A percentile compares a stretch with the other conserved stretches of the same genome.
Evolutionary conservation across 805 yeast genomes (phyloP).

Genomic region (Kockiozyma suomiensis): DNA sequence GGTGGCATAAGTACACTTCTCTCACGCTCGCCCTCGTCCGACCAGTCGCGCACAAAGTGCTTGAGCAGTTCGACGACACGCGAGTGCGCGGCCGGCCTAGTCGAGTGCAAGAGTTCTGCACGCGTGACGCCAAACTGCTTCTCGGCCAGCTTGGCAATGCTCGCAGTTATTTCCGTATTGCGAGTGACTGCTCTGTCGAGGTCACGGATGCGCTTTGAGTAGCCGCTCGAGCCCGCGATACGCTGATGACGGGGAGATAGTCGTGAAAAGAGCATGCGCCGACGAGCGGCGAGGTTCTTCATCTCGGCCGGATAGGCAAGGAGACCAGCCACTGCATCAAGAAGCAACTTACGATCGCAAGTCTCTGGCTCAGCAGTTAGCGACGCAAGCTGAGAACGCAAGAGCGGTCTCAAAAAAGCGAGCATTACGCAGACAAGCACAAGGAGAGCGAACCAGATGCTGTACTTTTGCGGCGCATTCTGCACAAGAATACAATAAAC

Average conservation of each 20-base stretch:
- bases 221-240: constrained; percentile 55
- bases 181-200: constrained; percentile 52
- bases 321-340: constrained; percentile 36
- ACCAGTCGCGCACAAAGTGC: constrained; percentile 82
- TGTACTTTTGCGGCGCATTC: constrained; percentile 13
- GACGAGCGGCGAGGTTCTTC: constrained; percentile 29
- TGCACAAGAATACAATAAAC: constrained; percentile 14
- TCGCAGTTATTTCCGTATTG: constrained; percentile 54
- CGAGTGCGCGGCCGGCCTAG: constrained; percentile 35
- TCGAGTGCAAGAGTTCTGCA: constrained; percentile 51
- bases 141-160: constrained; percentile 49
- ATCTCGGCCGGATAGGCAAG: constrained; percentile 31
- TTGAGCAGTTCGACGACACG: constrained; percentile 54
- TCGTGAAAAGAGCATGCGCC: constrained; percentile 37
- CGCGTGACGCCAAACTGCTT: constrained; percentile 45
- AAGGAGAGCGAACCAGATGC: constrained; percentile 21
- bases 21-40: constrained; percentile 52
- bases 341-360: constrained; percentile 25
- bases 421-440: constrained; percentile 15
- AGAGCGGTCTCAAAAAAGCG: constrained; percentile 7
- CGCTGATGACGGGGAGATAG: constrained; percentile 61
- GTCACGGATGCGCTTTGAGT: constrained; percentile 53
- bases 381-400: constrained; percentile 10
- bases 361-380: constrained; percentile 17
- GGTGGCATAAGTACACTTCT: constrained; percentile 58